Evolutionary conservation across 768 basidiomycete species (phyloP), one percentile per base, ranked within the genome.

Genomic region (Macrolepiota albuminosa): DNA sequence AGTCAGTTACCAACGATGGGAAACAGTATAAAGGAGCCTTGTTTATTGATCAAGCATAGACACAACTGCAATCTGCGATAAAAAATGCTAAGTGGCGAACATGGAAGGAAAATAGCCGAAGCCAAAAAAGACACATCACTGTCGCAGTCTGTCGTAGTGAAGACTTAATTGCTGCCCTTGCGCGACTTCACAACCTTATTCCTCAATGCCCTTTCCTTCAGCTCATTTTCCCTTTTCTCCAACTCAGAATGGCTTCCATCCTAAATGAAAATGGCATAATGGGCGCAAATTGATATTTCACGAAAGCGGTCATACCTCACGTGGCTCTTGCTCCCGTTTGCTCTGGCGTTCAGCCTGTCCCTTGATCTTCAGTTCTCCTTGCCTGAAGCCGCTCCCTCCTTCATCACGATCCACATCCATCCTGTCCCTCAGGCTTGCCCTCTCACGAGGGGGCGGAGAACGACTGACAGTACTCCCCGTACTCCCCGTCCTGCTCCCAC

Each of bases 171-270:
- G 52, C 64, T 72, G 39, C 68, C 74, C 69, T 88, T 90, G 64
- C 89, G 77, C 34, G 87, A 88, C 68, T 87, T 78, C 68, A 82
- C 73, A 56, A 93, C 91, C 69, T 93, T 93, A 68, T 93, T 92
- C 67, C 91, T 81, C 69, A 93, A 71, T 14, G 91, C 89, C 69
- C 76, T 84, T 66, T 93, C 91, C 69, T 91, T 93, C 61, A 93
- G 69, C 67, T 93, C 91, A 63, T 82, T 91, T 68, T 93, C 91
- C 59, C 87, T 73, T 64, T 76, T 82, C 65, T 84, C 83, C 48
- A 93, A 74, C 39, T 89, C 89, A 26, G 68, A 67, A 56, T 67
- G 75, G 29, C 58, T 47, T 63, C 68, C 13, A 37, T 50, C 66
- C 71, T 70, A 59, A 34, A 67, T 62, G 29, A 55, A 46, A 54